Evolutionary conservation across 805 yeast genomes (phyloP), one percentile per base, ranked within the genome.

Genomic region (Suhomyces vadensis): DNA sequence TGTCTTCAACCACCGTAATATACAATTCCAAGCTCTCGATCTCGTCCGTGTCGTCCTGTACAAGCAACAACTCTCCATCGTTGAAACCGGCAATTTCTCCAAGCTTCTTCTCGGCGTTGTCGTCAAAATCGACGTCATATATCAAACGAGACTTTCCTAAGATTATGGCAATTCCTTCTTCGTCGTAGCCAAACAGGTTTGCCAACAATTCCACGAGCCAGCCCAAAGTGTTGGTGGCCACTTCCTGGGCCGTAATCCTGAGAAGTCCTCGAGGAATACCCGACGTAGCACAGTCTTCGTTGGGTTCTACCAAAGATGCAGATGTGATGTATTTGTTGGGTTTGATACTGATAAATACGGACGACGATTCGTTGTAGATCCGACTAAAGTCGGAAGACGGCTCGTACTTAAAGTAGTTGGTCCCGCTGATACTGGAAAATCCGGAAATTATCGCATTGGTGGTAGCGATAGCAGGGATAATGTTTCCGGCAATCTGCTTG

Each of bases 401-500:
- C 4, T 44, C 43, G 22, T 62, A 51, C 1, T 57, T 54, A 52
- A 68, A 85, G 56, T 42, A 80, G 61, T 60, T 78, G 37, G 90
- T 65, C 0, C 95, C 85, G 29, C 84, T 80, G 31, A 92, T 61
- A 3, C 90, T 83, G 11, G 94, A 85, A 52, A 89, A 77, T 0
- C 99, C 99, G 0, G 97, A 90, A 54, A 94, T 83, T 10, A 94
- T 84, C 1, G 99, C 98, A 63, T 94, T 94, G 3, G 97, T 92
- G 1, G 99, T 94, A 5, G 99, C 98, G 54, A 95, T 91, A 0
- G 99, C 99, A 0, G 99, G 99, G 31, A 94, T 94, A 55, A 94
- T 94, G 63, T 92, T 94, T 5, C 99, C 99, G 0, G 99, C 99
- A 51, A 92, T 90, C 57, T 87, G 95, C 61, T 94, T 94, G 49